Evolutionary conservation across 257 asterid genomes (phyloP).

Genomic region (Leonotis leonurus): DNA sequence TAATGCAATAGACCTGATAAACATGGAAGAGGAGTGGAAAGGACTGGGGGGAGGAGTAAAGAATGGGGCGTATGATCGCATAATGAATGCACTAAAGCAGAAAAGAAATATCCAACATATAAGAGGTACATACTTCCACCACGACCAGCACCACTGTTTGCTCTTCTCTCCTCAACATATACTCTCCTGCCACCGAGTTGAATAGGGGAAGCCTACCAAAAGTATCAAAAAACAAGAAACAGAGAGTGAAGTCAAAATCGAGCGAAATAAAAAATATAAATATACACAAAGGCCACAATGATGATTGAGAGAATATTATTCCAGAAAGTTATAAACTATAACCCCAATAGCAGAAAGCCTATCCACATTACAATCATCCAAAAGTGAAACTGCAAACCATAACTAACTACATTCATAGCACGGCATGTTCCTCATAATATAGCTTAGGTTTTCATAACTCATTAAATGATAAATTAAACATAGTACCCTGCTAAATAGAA

Average conservation of each 20-base stretch:
- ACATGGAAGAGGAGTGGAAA: too few relatives aligned
- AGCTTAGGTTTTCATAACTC: neutral
- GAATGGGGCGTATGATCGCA: neutral
- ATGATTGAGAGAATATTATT: too few relatives aligned
- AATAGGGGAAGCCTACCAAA: conserved; percentile 66
- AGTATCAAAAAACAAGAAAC: neutral
- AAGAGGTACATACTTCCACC: conserved; percentile 61
- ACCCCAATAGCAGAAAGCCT: neutral
- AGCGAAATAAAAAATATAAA: neutral
- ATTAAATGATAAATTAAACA: conserved; percentile 1
- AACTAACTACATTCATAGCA: neutral
- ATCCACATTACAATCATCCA: neutral
- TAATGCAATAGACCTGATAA: neutral
- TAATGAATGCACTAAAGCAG: neutral
- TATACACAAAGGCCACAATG: too few relatives aligned
- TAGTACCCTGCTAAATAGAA: neutral
- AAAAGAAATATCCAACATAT: neutral
- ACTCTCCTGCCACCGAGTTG: conserved; percentile 60
- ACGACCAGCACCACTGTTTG: conserved; percentile 43
- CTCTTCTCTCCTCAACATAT: conserved; percentile 70
- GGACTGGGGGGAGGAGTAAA: too few relatives aligned
- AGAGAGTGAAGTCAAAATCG: neutral
- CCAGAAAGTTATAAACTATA: neutral
- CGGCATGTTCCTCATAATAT: neutral
- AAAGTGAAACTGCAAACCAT: neutral